Base-by-base conservation (phyloP, 2,329 filamentous ascomycete species). In the Colletotrichum chlorophyti region DNA sequence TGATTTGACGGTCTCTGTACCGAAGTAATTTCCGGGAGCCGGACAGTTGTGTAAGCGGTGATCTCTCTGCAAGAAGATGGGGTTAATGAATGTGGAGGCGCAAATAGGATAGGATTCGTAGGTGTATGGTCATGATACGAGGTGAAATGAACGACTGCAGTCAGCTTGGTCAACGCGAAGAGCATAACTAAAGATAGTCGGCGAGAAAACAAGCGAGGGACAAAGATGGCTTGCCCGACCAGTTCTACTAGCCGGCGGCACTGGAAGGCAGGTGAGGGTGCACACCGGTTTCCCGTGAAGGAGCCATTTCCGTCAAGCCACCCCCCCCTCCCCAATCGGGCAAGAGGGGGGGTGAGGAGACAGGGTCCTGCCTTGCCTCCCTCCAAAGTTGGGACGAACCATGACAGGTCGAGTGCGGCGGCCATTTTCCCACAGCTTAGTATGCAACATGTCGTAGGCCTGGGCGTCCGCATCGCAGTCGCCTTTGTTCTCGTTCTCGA, bases 361-460 rank as follows among this genome's bases (percentile, higher is more conserved):
- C 46, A 40, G 55, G 50, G 43, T 49, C 23, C 31, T 43, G 31
- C 42, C 51, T 53, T 27, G 31, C 55, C 55, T 40, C 31, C 43
- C 24, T 59, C n/a, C 17, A n/a, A 24, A 55, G 10, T 59, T 17
- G 26, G 51, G 55, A 59, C 21, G 55, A 59, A 59, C 55, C 31
- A 49, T 29, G 41, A 37, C 50, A 27, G 12, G 14, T 12, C 11
- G 9, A 21, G 24, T 14, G 7, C n/a, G 17, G n/a, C 11, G 11
- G 35, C 21, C 41, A 19, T 27, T 34, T 12, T n/a, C 6, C 21
- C 24, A 21, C 9, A 19, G 24, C n/a, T 7, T 35, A 47, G 12
- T 17, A 3, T 26, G 12, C 1, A 11, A 32, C 24, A 23, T 23
- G 14, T 27, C 7, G 14, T 24, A 38, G 23, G 21, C 17, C 23